Evolutionary conservation across 805 yeast species (phyloP).

Genomic region (Zygosaccharomyces siamensis): DNA sequence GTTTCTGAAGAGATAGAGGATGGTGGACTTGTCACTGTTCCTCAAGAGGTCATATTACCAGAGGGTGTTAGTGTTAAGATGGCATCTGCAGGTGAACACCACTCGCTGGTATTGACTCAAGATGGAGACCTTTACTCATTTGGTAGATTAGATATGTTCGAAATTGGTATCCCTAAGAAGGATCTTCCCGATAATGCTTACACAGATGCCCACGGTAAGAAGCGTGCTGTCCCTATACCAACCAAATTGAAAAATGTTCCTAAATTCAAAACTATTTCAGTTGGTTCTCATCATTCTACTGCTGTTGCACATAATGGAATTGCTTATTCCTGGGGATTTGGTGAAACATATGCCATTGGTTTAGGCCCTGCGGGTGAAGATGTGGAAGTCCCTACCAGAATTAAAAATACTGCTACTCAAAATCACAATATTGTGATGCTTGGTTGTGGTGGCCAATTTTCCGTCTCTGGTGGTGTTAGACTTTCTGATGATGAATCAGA

Average conservation of each 20-base stretch:
- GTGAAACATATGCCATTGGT: constrained; percentile 94
- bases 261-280: constrained; percentile 54
- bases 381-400: constrained; percentile 80
- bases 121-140: constrained; percentile 75
- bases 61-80: constrained; percentile 50
- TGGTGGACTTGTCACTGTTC: constrained; percentile 74
- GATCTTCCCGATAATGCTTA: constrained; percentile 67
- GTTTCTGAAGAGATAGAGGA: constrained; percentile 71
- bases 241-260: constrained; percentile 60
- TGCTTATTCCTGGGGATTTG: constrained; percentile 95
- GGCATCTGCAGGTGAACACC: constrained; percentile 94
- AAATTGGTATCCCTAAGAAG: constrained; percentile 70
- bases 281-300: constrained; percentile 89
- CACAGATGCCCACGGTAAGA: constrained; percentile 71
- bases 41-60: constrained; percentile 67
- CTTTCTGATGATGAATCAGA: constrained; percentile 39
- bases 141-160: constrained; percentile 93
- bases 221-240: constrained; percentile 83
- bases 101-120: constrained; percentile 67
- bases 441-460: constrained; percentile 97
- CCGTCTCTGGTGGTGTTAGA: constrained; percentile 75
- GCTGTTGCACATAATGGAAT: constrained; percentile 82
- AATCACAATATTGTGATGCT: constrained; percentile 62
- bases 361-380: constrained; percentile 86
- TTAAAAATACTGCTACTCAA: constrained; percentile 90